Evolutionary conservation across 768 basidiomycete genomes (phyloP).

Genomic region (Suillus variegatus): DNA sequence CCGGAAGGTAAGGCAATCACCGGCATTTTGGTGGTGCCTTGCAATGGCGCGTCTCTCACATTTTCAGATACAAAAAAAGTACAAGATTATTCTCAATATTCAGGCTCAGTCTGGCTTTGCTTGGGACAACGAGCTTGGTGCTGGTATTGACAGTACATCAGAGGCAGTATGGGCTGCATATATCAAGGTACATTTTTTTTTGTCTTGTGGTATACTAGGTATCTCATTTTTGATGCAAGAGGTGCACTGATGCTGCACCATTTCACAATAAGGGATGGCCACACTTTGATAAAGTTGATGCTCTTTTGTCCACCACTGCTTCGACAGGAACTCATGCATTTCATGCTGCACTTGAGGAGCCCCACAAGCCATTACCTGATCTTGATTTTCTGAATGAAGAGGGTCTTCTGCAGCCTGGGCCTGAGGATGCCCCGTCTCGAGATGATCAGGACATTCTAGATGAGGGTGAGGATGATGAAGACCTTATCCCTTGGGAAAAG

Average conservation of each 20-base stretch:
- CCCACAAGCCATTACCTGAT: neutral
- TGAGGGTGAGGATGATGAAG: neutral
- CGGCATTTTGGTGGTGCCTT: too few relatives aligned
- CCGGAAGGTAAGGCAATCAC: too few relatives aligned
- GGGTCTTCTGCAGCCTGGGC: neutral
- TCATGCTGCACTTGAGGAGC: neutral
- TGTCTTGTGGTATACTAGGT: neutral
- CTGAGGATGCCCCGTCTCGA: neutral
- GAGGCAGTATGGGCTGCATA: neutral
- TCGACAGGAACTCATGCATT: too few relatives aligned
- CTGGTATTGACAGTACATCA: slow-evolving; percentile 4
- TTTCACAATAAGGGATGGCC: too few relatives aligned
- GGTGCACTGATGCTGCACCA: too few relatives aligned
- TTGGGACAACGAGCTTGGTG: neutral
- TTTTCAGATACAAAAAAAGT: neutral
- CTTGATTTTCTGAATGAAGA: neutral
- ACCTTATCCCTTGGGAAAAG: neutral
- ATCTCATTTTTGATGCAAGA: neutral
- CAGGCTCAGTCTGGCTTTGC: neutral
- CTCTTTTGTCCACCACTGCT: too few relatives aligned
- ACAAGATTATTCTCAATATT: neutral
- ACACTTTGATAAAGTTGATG: too few relatives aligned
- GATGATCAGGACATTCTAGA: neutral
- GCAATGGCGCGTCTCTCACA: too few relatives aligned
- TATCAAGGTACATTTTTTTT: neutral